A percentile compares a stretch with the other conserved stretches of the same genome.
Evolutionary conservation across 495 filamentous ascomycete species (phyloP).

Genomic region (Hypoxylon trugodes): DNA sequence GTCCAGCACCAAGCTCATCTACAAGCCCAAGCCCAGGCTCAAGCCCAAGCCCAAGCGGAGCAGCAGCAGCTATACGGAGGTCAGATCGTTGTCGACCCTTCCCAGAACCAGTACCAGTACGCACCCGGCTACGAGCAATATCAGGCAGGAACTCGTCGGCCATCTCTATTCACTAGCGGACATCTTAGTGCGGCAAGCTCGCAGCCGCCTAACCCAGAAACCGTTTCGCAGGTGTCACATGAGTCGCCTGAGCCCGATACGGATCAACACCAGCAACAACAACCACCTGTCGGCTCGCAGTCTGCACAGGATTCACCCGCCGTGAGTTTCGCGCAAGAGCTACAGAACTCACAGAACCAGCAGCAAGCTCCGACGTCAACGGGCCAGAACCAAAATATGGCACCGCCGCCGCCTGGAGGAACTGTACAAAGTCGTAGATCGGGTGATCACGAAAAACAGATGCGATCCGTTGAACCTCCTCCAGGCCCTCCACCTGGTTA

Average conservation of each 20-base stretch:
- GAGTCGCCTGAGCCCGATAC: conserved; percentile 62
- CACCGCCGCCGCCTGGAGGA: conserved; percentile 59
- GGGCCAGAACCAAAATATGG: conserved; percentile 53
- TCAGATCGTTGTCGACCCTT: conserved; percentile 45
- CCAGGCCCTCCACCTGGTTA: conserved; percentile 58
- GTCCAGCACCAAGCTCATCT: conserved; percentile 50
- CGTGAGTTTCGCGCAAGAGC: conserved; percentile 46
- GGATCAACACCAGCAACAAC: conserved; percentile 44
- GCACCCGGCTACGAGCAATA: conserved; percentile 47
- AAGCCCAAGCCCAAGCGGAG: conserved; percentile 30
- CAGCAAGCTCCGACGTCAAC: conserved; percentile 36
- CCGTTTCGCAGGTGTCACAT: conserved; percentile 68
- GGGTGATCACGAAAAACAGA: conserved; percentile 53
- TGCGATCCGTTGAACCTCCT: conserved; percentile 54
- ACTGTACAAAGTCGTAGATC: conserved; percentile 55
- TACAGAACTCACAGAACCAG: conserved; percentile 50
- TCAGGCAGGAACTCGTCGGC: conserved; percentile 43
- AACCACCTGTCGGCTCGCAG: conserved; percentile 47
- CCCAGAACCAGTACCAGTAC: conserved; percentile 48
- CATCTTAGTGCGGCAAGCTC: conserved; percentile 50
- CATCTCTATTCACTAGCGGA: conserved; percentile 41
- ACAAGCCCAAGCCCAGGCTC: conserved; percentile 40
- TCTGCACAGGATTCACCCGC: conserved; percentile 51
- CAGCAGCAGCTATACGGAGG: conserved; percentile 46
- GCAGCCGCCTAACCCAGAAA: conserved; percentile 60